Percentiles rank a stretch among this genome's conserved stretches.
Conservation (phyloP, 306 rosid species). For the Glycine soja region DNA sequence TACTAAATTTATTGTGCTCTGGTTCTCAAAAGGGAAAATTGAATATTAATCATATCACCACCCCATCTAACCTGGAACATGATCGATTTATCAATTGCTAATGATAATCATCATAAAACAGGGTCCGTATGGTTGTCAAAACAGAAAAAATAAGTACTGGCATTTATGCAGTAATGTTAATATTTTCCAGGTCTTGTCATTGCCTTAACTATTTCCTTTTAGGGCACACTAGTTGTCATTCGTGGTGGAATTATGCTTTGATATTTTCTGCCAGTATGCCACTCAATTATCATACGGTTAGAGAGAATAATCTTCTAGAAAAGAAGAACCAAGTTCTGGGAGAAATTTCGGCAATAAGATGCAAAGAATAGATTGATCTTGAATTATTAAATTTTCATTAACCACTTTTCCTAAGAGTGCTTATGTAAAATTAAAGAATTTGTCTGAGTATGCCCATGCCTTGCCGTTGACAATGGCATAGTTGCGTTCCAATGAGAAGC, state of each 20-base stretch:
- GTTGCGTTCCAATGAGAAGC: no score
- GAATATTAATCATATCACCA: not conserved
- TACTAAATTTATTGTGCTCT: not conserved
- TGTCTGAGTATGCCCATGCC: no score
- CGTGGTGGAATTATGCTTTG: not conserved
- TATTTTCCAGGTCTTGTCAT: constrained; percentile 2
- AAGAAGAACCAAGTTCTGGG: no score
- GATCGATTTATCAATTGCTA: not conserved
- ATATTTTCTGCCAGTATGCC: not conserved
- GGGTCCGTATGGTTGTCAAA: no score
- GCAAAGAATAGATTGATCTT: no score
- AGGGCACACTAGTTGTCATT: not conserved
- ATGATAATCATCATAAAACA: not conserved
- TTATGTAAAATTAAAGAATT: no score
- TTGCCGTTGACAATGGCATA: no score
- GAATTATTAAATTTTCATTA: no score
- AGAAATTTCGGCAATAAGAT: no score
- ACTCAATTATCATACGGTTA: not conserved
- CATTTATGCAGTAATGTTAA: not conserved
- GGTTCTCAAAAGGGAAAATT: constrained; percentile 4
- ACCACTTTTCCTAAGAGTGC: no score
- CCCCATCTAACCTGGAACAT: not conserved
- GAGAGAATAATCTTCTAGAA: not conserved
- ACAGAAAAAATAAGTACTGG: no score
- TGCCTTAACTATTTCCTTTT: not conserved